These are phyloP conservation scores for Monosporascus sp. DNA, from an alignment of 2,329 filamentous ascomycete species.

Conservation along the genomic window DNA sequence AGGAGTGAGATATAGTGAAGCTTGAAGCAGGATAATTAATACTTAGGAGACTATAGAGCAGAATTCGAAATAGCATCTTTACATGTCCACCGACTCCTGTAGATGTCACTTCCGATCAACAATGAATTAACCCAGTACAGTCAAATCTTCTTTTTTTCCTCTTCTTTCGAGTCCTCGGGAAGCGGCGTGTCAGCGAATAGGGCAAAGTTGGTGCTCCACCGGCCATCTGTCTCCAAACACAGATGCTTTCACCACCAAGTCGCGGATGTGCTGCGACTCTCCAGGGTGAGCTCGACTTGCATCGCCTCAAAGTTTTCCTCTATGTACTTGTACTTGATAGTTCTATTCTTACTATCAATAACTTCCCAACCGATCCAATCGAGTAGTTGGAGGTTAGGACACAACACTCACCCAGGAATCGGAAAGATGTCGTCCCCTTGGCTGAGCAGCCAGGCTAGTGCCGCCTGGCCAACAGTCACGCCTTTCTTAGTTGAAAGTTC, in stretches of 20 bases:
- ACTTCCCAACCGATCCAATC: too few relatives aligned
- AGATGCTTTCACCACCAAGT: slow-evolving; percentile 17
- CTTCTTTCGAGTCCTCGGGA: slow-evolving; percentile 1
- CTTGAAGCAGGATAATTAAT: too few relatives aligned
- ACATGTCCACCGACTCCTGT: too few relatives aligned
- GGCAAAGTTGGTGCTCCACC: slow-evolving; percentile 2
- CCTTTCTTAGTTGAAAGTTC: slow-evolving; percentile 37
- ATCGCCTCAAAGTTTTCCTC: slow-evolving; percentile 20
- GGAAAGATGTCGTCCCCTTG: slow-evolving; percentile 14
- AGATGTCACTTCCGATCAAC: too few relatives aligned
- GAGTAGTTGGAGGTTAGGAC: background rate
- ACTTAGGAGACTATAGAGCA: too few relatives aligned
- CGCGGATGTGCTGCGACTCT: slow-evolving; percentile 21
- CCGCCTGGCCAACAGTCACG: slow-evolving; percentile 39
- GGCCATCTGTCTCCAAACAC: slow-evolving; percentile 7
- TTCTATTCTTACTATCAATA: slow-evolving; percentile 3
- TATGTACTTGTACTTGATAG: slow-evolving; percentile 7
- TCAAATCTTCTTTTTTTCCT: too few relatives aligned
- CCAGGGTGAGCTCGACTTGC: slow-evolving; percentile 21
- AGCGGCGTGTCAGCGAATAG: slow-evolving; percentile 12
- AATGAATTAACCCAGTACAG: too few relatives aligned
- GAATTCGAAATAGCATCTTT: too few relatives aligned
- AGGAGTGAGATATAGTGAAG: too few relatives aligned
- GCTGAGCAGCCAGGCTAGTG: slow-evolving; percentile 40
- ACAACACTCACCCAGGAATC: slow-evolving; percentile 14